Base-by-base conservation (phyloP, 805 yeast genomes). In the Yarrowia sp. region DNA sequence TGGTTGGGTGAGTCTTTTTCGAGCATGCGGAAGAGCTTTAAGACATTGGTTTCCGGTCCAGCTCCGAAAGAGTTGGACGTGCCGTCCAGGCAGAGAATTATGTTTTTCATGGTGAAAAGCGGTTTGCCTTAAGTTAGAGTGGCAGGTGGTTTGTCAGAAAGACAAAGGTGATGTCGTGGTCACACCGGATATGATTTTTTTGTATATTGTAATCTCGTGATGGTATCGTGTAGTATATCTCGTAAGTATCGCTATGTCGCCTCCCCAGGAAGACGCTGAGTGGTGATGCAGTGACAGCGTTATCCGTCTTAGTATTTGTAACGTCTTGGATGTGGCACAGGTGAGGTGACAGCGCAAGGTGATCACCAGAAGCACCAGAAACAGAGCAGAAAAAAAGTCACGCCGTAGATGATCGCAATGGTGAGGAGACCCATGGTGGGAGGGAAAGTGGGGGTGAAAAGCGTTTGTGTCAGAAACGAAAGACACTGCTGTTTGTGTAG, bases 21-120 rank as follows among this genome's bases (percentile, higher is more conserved):
- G n/a, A 65, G 66, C 65, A 65, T 36, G 8, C 65, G 42, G n/a
- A 58, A 65, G 8, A 65, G 57, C 18, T 57, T 65, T 33, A 65
- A 42, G 3, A 65, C 67, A 15, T 65, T 65, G 11, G 67, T 65
- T 33, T 51, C 51, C 22, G 67, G 67, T 14, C 53, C 67, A 1
- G 64, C 50, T 13, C 67, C 67, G 28, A 65, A 65, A 31, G 43
- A 43, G 45, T 43, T 42, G 28, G 64, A 33, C 13, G 67, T 65
- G 8, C 67, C 67, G 18, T 65, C 67, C 31, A 65, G 51, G 33
- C 67, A 65, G 17, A 65, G 45, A 4, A 65, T 47, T 38, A 65
- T 65, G 65, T 65, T 65, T 38, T 64, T 65, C 32, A 8, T 43
- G 47, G 11, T 13, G 33, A 44, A 4, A 8, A 43, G 47, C 7